Evolutionary conservation across 345 rosid genomes (phyloP), one percentile per base, ranked within the genome.

Genomic region (Pugionium dolabratum): DNA sequence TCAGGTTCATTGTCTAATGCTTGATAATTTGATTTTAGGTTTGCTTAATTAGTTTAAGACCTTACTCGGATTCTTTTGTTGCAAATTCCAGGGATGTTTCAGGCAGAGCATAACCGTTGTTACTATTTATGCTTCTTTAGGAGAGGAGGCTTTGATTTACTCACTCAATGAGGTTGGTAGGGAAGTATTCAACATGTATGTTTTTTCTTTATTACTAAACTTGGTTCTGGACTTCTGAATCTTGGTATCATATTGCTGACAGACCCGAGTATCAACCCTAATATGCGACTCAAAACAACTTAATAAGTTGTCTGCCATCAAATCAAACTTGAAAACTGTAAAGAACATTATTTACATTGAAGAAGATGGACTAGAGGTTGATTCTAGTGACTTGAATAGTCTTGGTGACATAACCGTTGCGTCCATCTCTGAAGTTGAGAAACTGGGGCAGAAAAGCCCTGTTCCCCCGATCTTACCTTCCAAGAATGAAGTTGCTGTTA

Each of bases 121-220:
- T 59, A 89, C 98, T 57, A 83, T 92, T 33, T 92, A 92, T 87
- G 82, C 98, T 79, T 92, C 98, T 57, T 82, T 92, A 30, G 96
- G 96, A 25, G 91, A 85, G 59, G 98, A 92, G 27, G 98, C 96
- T 29, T 69, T 92, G 53, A 71, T 86, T 44, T 85, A 89, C 66
- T 89, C 93, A 34, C 87, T 92, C 10, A 87, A 84, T 52, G 98
- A 92, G 98, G 98, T 89, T 60, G 8, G 82, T 47, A 40, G 29
- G 37, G 11, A 36, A 27, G 10, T 48, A 10, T 48, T 32, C 0
- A 2, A 4, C 1, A 4, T 43, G 1, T 1, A 10, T 53, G 36
- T 7, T 40, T 33, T 29, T 18, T 18, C 18, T 18, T 44, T 40
- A 18, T 48, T 47, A 26, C 40, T 49, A 43, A 66, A 43, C 4